These are phyloP conservation scores for Rhizopogon vesiculosus DNA, from an alignment of 768 basidiomycete species.

Conservation along the genomic window DNA sequence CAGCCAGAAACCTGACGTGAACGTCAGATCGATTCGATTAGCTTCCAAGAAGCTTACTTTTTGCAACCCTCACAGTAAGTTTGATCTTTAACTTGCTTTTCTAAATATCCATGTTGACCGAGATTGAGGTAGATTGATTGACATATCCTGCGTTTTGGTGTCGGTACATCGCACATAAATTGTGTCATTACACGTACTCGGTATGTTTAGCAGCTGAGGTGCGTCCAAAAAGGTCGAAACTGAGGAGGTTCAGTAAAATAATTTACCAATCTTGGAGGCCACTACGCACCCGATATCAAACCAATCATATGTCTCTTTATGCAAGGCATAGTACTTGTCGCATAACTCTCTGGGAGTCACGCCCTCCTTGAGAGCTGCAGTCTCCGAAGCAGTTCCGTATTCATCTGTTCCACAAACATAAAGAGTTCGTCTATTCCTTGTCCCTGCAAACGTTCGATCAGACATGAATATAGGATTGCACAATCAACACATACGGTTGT, in stretches of 20 bases:
- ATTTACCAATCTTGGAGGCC: background rate
- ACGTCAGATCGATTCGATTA: constrained; percentile 1
- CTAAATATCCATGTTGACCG: constrained; percentile 68
- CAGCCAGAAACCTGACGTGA: constrained; percentile 76
- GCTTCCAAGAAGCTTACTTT: constrained; percentile 44
- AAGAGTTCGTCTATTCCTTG: constrained; percentile 83
- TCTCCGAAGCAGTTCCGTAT: constrained; percentile 99
- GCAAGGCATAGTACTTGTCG: constrained; percentile 86
- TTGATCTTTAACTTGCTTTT: constrained; percentile 85
- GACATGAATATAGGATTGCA: constrained; percentile 16
- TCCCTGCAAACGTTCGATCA: constrained; percentile 28
- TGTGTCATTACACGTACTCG: constrained; percentile 46
- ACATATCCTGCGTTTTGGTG: constrained; percentile 55
- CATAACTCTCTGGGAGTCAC: constrained; percentile 77
- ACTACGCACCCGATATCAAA: constrained; percentile 82
- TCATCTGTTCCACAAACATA: constrained; percentile 99
- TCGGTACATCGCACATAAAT: background rate
- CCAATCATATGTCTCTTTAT: constrained; percentile 94
- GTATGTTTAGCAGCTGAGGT: constrained; percentile 90
- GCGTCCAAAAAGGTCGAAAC: constrained; percentile 94
- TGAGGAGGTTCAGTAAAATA: constrained; percentile 21
- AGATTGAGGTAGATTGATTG: constrained; percentile 89
- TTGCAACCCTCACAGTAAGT: constrained; percentile 92
- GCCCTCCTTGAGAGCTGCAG: constrained; percentile 88
- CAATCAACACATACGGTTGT: constrained; percentile 45